A percentile compares a stretch with the other conserved stretches of the same genome.
Conservation (phyloP, 495 filamentous ascomycete species). For the Lasiosphaeriaceae sp. region DNA sequence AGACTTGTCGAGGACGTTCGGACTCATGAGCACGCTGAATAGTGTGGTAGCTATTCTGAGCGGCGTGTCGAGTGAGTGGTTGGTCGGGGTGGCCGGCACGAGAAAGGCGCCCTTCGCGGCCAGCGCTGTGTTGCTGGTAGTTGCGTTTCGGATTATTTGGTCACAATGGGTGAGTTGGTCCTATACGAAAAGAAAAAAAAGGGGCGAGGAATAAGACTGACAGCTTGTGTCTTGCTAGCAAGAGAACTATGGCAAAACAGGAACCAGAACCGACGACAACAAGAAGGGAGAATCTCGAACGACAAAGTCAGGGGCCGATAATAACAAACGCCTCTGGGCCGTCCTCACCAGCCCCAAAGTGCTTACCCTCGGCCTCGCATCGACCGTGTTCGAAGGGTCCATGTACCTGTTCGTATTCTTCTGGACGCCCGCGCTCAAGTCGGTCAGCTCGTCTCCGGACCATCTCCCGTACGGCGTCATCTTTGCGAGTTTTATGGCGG, state of each 20-base stretch:
- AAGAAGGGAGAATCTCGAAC: background rate
- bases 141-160: slow-evolving; percentile 39
- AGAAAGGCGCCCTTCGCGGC: slow-evolving; percentile 49
- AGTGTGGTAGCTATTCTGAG: slow-evolving; percentile 47
- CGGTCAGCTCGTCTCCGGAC: slow-evolving; percentile 29
- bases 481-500: slow-evolving; percentile 55
- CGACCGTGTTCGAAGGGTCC: slow-evolving; percentile 53
- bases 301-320: background rate
- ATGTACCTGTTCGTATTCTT: slow-evolving; percentile 61
- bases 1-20: slow-evolving; percentile 44
- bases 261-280: slow-evolving; percentile 1
- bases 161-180: slow-evolving; percentile 43
- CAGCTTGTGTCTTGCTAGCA: slow-evolving; percentile 26
- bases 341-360: slow-evolving; percentile 35
- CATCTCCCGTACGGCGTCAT: slow-evolving; percentile 55
- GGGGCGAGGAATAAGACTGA: slow-evolving; percentile 10
- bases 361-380: slow-evolving; percentile 42
- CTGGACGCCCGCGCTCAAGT: slow-evolving; percentile 48
- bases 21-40: slow-evolving; percentile 48
- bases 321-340: slow-evolving; percentile 18
- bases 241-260: slow-evolving; percentile 45
- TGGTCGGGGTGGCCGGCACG: slow-evolving; percentile 38
- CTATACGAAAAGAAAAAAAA: background rate
- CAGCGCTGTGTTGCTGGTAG: slow-evolving; percentile 34
- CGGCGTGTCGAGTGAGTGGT: slow-evolving; percentile 53